Evolutionary conservation across 2,329 filamentous ascomycete species (phyloP).

Genomic region (Fusarium sp.): DNA sequence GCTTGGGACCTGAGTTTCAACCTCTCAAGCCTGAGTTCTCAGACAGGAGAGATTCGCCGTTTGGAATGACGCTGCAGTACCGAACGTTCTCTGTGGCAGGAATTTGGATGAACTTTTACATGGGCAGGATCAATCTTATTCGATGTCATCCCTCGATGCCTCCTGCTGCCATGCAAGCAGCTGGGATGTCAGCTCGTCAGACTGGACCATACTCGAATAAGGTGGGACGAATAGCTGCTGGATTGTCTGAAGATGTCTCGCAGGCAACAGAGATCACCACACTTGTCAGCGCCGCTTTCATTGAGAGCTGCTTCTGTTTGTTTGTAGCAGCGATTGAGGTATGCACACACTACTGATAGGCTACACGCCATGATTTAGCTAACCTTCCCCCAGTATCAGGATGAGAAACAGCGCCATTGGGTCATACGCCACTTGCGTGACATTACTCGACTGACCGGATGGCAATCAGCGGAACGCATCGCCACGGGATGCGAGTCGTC

Average conservation of each 20-base stretch:
- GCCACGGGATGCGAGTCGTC: constrained; percentile 85
- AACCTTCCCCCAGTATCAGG: constrained; percentile 70
- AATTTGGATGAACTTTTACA: constrained; percentile 89
- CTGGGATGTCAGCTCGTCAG: constrained; percentile 78
- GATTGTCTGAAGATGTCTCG: constrained; percentile 70
- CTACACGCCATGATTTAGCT: constrained; percentile 16
- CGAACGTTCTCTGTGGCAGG: constrained; percentile 88
- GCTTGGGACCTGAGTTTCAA: constrained; percentile 81
- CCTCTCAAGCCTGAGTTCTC: constrained; percentile 77
- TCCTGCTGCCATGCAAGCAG: constrained; percentile 88
- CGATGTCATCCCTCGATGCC: constrained; percentile 91
- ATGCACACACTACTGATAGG: constrained; percentile 39
- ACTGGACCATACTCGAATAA: constrained; percentile 79
- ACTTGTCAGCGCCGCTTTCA: constrained; percentile 81
- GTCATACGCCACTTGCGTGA: constrained; percentile 79
- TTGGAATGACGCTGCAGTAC: constrained; percentile 85
- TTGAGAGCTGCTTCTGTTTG: constrained; percentile 83
- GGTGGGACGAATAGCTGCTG: constrained; percentile 85
- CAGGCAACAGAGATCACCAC: constrained; percentile 75
- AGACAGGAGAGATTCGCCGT: constrained; percentile 76
- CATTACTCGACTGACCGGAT: constrained; percentile 85
- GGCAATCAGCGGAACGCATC: constrained; percentile 86
- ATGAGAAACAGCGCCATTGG: constrained; percentile 81
- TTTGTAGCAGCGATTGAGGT: constrained; percentile 89
- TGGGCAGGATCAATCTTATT: constrained; percentile 85